Evolutionary conservation across 768 basidiomycete species (phyloP), one percentile per base, ranked within the genome.

Genomic region (Xanthoconium stramineum): DNA sequence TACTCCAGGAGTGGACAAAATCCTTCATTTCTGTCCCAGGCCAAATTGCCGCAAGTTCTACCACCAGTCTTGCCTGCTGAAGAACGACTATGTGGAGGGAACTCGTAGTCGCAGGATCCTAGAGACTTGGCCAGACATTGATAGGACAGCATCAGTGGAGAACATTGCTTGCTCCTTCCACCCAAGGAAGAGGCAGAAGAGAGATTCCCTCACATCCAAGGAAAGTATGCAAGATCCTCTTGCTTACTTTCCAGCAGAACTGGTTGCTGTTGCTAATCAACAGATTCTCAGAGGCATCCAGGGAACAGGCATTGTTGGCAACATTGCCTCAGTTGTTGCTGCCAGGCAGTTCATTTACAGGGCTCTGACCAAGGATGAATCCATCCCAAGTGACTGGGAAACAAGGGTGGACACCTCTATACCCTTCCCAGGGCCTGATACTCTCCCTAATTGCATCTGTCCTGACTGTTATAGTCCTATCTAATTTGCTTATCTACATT

Each of bases 11-110:
- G 71, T 40, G 24, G 63, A 39, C 46, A 65, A 28, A 53, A 62
- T 80, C 8, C 82, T 81, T 70, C 81, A 85, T 51, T 83, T 83
- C 51, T 86, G 85, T 61, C 82, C 83, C 0, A 77, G 80, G 0
- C 80, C 78, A 0, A 52, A 59, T 0, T 86, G 85, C 57, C 66
- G 74, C 12, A 73, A 64, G 5, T 76, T 72, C 9, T 85, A 77
- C 56, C 85, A 86, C 61, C 72, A 75, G 12, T 24, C 59, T 0
- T 86, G 85, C 55, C 66, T 86, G 5, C 19, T 73, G 12, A 61
- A 61, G 13, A 44, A 54, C 5, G 70, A 67, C 1, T 69, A 63
- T 43, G 56, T 66, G n/a, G 65, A 72, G 12, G 37, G 58, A 8
- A 17, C 38, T 0, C 66, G 69, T 2, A 47, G 58, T 0, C 59